These are phyloP conservation scores for Neopestalotiopsis clavispora DNA, from an alignment of 2,329 filamentous ascomycete genomes.

Conservation along the genomic window DNA sequence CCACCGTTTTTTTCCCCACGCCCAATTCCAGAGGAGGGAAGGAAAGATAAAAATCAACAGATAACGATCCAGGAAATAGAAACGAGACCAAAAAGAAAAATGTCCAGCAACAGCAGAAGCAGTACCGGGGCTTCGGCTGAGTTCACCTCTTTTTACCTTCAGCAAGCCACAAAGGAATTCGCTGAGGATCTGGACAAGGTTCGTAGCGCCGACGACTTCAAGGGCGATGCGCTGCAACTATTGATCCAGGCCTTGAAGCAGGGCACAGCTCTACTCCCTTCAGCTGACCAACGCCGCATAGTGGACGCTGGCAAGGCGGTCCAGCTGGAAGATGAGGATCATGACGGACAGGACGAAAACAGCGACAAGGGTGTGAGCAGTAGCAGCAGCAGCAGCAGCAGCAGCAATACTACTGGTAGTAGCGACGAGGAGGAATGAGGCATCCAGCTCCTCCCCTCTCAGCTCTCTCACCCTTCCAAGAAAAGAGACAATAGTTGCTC, in stretches of 20 bases:
- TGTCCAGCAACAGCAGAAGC: constrained; percentile 25
- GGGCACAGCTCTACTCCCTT: constrained; percentile 65
- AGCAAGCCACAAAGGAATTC: constrained; percentile 71
- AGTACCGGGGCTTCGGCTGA: constrained; percentile 31
- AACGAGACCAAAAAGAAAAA: not conserved
- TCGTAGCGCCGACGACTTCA: constrained; percentile 72
- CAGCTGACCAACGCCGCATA: constrained; percentile 51
- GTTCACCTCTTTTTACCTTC: constrained; percentile 72
- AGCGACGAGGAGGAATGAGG: constrained; percentile 16
- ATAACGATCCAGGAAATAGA: not conserved
- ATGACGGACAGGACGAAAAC: not conserved
- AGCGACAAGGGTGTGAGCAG: not conserved
- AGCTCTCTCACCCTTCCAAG: not conserved
- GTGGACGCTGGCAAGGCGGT: constrained; percentile 24
- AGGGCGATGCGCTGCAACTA: constrained; percentile 65
- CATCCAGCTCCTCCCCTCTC: not conserved
- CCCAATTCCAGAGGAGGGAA: not conserved
- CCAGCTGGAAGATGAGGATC: not conserved
- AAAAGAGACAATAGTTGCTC: not conserved
- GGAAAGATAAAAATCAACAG: not conserved
- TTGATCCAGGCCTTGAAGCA: constrained; percentile 73
- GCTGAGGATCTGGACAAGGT: constrained; percentile 76
- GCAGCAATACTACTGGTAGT: not conserved
- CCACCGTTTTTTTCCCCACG: not conserved
- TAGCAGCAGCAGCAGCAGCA: constrained; percentile 4